Evolutionary conservation across 139 green algal species (phyloP).

Genomic region (Haematococcus lacustris): DNA sequence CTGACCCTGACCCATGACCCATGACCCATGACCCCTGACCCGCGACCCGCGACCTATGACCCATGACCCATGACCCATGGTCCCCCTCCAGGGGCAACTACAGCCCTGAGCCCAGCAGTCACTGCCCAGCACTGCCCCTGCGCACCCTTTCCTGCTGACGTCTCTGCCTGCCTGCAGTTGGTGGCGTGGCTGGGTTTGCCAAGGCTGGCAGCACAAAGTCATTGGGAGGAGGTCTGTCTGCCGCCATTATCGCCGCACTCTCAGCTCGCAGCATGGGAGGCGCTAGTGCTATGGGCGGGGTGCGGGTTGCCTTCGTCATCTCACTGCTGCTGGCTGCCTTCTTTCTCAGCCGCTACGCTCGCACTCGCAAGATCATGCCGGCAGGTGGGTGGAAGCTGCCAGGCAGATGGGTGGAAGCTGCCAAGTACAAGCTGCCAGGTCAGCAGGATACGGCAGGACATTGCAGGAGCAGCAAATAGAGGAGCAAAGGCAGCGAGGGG

Average conservation of each 20-base stretch:
- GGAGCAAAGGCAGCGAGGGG: no score
- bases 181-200: slow-evolving; percentile 5
- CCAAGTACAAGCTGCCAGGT: no score
- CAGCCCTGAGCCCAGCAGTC: no score
- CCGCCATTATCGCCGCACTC: slow-evolving; percentile 13
- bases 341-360: slow-evolving; percentile 15
- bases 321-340: slow-evolving; percentile 14
- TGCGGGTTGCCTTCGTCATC: slow-evolving; percentile 15
- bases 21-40: neutral
- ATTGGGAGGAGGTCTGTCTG: slow-evolving; percentile 5
- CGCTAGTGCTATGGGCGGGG: neutral
- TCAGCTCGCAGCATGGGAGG: slow-evolving; percentile 17
- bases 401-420: no score
- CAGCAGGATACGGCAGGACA: no score
- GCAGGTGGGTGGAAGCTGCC: no score
- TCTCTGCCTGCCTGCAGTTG: slow-evolving; percentile 3
- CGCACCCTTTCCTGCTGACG: neutral
- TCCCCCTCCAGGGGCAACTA: neutral
- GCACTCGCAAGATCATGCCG: slow-evolving; percentile 23
- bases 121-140: no score
- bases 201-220: slow-evolving; percentile 12
- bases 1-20: neutral
- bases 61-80: neutral
- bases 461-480: no score
- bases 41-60: neutral